These are phyloP conservation scores for Arabis alpina DNA, from an alignment of 345 rosid genomes.

Conservation along the genomic window DNA sequence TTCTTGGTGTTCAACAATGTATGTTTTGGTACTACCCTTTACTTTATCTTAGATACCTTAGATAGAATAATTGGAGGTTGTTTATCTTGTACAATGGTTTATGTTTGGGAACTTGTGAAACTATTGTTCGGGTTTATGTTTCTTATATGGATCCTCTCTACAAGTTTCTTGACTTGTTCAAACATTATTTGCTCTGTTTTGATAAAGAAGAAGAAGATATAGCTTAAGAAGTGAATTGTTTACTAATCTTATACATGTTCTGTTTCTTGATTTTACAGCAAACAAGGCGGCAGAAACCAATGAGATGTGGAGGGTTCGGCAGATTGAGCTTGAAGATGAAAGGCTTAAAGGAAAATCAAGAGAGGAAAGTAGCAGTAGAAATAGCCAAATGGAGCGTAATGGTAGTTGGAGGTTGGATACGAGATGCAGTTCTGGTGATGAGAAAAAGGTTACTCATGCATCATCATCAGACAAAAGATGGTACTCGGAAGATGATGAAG, in stretches of 20 bases:
- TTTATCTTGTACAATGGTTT: background rate
- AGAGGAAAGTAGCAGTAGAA: conserved; percentile 37
- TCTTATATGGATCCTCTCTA: background rate
- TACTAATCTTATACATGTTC: conserved; percentile 20
- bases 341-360: conserved; percentile 52
- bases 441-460: conserved; percentile 30
- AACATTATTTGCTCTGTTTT: background rate
- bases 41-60: too few relatives aligned
- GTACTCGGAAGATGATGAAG: conserved; percentile 52
- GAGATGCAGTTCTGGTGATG: conserved; percentile 42
- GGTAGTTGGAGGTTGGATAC: conserved; percentile 38
- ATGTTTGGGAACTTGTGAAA: conserved; percentile 1
- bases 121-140: background rate
- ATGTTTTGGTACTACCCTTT: conserved; percentile 11
- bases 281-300: conserved; percentile 81
- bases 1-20: conserved; percentile 94
- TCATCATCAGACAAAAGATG: conserved; percentile 49
- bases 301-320: conserved; percentile 83
- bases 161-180: background rate
- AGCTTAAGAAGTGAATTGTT: background rate
- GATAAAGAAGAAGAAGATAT: background rate
- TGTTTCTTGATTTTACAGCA: conserved; percentile 48
- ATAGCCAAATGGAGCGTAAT: conserved; percentile 38
- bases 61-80: background rate
- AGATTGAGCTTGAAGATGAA: conserved; percentile 58